A percentile compares a stretch with the other conserved stretches of the same genome.
Evolutionary conservation across 2,329 filamentous ascomycete species (phyloP).

Genomic region (Ophiosphaerella korrae): DNA sequence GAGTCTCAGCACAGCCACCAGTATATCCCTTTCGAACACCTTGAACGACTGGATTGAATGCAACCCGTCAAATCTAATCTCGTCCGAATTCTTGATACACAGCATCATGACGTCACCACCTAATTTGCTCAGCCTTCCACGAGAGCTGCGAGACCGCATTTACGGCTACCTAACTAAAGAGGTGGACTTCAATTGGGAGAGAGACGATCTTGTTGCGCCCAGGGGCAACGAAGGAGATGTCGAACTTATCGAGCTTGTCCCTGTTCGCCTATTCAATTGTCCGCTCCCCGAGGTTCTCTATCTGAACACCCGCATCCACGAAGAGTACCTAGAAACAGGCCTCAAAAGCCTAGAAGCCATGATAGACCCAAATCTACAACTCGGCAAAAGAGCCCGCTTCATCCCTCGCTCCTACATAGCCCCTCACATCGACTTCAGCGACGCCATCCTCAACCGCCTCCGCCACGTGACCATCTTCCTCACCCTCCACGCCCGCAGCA

Average conservation of each 20-base stretch:
- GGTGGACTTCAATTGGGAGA: background rate
- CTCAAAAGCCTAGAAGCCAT: background rate
- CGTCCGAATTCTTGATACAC: too few relatives aligned
- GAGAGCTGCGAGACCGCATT: background rate
- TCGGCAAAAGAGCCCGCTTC: background rate
- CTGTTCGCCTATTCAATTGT: background rate
- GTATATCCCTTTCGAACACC: too few relatives aligned
- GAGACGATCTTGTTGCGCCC: background rate
- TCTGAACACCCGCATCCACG: background rate
- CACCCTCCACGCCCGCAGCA: background rate
- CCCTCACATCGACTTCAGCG: background rate
- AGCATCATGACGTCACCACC: background rate
- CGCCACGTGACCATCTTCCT: slow-evolving; percentile 1
- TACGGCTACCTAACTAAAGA: background rate
- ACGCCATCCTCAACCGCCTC: background rate
- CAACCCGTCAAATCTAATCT: too few relatives aligned
- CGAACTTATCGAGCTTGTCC: background rate
- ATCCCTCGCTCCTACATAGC: background rate
- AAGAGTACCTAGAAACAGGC: background rate
- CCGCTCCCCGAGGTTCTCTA: background rate
- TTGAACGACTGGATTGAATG: too few relatives aligned
- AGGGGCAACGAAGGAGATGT: background rate
- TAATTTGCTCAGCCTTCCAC: background rate
- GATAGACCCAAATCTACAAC: background rate
- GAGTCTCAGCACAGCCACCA: too few relatives aligned